These are phyloP conservation scores for Vitis hybrid DNA, from an alignment of 177 flowering plant genomes.

Conservation along the genomic window DNA sequence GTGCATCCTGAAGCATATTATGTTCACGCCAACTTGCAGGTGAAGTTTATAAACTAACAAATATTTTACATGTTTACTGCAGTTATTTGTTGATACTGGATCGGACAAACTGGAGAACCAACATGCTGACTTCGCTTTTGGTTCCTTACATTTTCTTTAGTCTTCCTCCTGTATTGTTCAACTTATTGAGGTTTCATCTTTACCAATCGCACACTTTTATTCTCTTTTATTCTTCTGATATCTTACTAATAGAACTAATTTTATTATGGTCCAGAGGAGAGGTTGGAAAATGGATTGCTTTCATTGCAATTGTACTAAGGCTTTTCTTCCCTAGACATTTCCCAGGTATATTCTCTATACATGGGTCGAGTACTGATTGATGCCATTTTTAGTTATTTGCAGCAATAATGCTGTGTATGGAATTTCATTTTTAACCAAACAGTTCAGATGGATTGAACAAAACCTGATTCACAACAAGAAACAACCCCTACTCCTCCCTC, in stretches of 20 bases:
- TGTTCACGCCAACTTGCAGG: not conserved
- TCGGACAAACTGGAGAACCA: slow-evolving; percentile 73
- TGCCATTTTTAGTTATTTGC: not conserved
- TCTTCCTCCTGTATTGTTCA: slow-evolving; percentile 43
- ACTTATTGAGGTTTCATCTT: slow-evolving; percentile 42
- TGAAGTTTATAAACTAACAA: not conserved
- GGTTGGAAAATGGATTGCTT: slow-evolving; percentile 66
- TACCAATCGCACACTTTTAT: not conserved
- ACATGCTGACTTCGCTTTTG: slow-evolving; percentile 61
- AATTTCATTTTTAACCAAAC: no score
- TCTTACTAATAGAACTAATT: no score
- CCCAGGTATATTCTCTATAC: slow-evolving; percentile 51
- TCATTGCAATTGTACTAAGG: slow-evolving; percentile 64
- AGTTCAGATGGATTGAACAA: no score
- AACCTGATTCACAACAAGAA: no score
- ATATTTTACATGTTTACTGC: slow-evolving; percentile 21
- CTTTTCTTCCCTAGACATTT: slow-evolving; percentile 83
- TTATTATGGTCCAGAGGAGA: slow-evolving; percentile 41
- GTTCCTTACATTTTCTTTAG: slow-evolving; percentile 64
- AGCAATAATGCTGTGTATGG: not conserved
- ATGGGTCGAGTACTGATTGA: not conserved
- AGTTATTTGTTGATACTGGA: slow-evolving; percentile 72
- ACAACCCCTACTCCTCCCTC: no score
- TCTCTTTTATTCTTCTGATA: not conserved
- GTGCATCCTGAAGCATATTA: not conserved